Base-by-base conservation (phyloP, 352 stramenopile species). In the Pilasporangium apinafurcum region DNA sequence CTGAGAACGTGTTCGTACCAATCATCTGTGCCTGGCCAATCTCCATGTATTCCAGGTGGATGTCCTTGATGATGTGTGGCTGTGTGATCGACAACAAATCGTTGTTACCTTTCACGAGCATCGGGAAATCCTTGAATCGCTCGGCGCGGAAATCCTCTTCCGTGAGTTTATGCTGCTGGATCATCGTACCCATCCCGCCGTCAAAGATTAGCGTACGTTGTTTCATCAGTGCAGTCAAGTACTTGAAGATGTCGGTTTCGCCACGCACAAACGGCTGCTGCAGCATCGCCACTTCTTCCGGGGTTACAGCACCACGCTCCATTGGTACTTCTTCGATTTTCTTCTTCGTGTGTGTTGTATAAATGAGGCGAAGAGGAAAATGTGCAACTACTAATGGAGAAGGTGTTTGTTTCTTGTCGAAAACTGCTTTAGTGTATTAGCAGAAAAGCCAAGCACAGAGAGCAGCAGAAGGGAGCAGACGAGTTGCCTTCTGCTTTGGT, bases 131-230 rank as follows among this genome's bases (percentile, higher is more conserved):
- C 46, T 88, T 83, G 61, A 98, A 99, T 8, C 85, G 79, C 35
- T 98, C 92, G 29, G 83, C 91, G 32, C 95, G 81, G 70, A 97
- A 99, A 42, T 98, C 95, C 40, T 96, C 92, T 53, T 99, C 95
- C 22, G 91, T 77, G 28, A 98, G 75, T 58, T 83, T 90, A 59
- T 87, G 59, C 39, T 79, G 61, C 59, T 98, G 95, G 62, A 98
- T 98, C 95, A 98, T 98, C 21, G 95, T 98, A 31, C 95, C 95
- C 95, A 98, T 98, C 36, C 90, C 95, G 55, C 95, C 95, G 62
- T 98, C 95, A 55, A 98, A 98, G 59, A 98, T 96, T 37, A 96
- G 71, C 59, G 91, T 89, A 47, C 69, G 63, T 62, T 82, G 68
- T 64, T 80, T 80, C 69, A 86, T 86, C 34, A 86, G 58, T 48